Evolutionary conservation across 225 moss, liverwort and hornwort genomes (phyloP).

Genomic region (Rhytidiadelphus loreus): DNA sequence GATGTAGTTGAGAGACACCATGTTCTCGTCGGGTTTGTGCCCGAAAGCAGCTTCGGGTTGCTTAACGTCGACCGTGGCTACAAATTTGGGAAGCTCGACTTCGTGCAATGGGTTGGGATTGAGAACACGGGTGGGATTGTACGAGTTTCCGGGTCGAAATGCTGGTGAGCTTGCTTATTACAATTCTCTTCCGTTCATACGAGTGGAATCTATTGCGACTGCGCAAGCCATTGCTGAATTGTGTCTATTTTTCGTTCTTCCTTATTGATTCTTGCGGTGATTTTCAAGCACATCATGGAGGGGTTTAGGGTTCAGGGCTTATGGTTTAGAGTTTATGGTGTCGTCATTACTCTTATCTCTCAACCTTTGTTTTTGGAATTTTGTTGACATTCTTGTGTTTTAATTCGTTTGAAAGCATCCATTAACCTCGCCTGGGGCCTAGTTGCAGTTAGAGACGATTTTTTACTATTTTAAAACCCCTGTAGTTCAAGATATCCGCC

Average conservation of each 20-base stretch:
- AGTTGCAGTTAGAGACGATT: neutral
- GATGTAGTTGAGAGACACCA: neutral
- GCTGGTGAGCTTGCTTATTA: constrained; percentile 6
- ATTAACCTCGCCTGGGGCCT: neutral
- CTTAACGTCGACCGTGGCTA: neutral
- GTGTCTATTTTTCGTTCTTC: neutral
- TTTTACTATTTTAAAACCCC: neutral
- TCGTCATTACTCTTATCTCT: neutral
- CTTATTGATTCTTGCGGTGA: neutral
- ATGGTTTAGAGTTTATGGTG: neutral
- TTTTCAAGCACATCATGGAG: neutral
- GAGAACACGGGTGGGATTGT: neutral
- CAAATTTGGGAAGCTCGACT: constrained; percentile 1
- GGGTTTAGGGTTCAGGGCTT: neutral
- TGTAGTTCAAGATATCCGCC: neutral
- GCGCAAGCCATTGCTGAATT: neutral
- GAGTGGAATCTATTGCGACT: neutral
- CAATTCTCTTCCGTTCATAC: neutral
- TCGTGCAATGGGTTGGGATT: neutral
- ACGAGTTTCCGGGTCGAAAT: neutral
- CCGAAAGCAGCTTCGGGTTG: neutral
- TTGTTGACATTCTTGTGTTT: neutral
- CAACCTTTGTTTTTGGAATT: neutral
- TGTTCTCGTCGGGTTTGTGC: constrained; percentile 12
- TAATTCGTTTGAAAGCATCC: neutral